Evolutionary conservation across 441 rosid genomes (phyloP), one percentile per base, ranked within the genome.

Genomic region (Euphorbia corollata): DNA sequence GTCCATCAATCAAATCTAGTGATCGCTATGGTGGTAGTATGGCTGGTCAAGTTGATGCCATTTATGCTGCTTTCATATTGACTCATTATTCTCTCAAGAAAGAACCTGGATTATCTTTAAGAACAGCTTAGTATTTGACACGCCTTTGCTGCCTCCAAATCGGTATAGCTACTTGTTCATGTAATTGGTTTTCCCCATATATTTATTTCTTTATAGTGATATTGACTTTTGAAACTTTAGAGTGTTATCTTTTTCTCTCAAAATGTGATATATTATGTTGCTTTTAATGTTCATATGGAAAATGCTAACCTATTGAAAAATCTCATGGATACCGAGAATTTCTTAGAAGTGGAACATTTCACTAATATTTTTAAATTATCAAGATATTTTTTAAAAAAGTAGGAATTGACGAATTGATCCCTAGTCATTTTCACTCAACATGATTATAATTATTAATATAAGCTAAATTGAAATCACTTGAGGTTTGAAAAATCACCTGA

Each of bases 1-100:
- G 80, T 65, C 81, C 97, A 47, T 83, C 92, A 10, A 57, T 72
- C 71, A 74, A 81, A 54, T 74, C 87, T 27, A 74, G 77, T 62
- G 75, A 72, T 23, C 64, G 75, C 62, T 68, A 67, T 62, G 30
- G 67, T 6, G 74, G 78, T 59, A 75, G 69, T 18, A 67, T 75
- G 74, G 79, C 71, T 68, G 71, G 63, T 70, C 85, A 80, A 59
- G 78, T 83, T 23, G 86, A 87, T 70, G 86, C 90, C 43, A 78
- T 94, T 66, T 87, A 87, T 77, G 84, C 94, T 75, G 86, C 98
- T 30, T 94, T 94, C 80, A 89, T 83, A 69, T 36, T 87, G 83
- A 94, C 83, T 36, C 80, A 76, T 68, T 87, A 80, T 70, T 47
- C 67, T 9, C 53, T 76, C 19, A 77, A 78, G 79, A 74, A 65